Evolutionary conservation across 2,329 filamentous ascomycete genomes (phyloP).

Genomic region (Pyrenophora graminea): DNA sequence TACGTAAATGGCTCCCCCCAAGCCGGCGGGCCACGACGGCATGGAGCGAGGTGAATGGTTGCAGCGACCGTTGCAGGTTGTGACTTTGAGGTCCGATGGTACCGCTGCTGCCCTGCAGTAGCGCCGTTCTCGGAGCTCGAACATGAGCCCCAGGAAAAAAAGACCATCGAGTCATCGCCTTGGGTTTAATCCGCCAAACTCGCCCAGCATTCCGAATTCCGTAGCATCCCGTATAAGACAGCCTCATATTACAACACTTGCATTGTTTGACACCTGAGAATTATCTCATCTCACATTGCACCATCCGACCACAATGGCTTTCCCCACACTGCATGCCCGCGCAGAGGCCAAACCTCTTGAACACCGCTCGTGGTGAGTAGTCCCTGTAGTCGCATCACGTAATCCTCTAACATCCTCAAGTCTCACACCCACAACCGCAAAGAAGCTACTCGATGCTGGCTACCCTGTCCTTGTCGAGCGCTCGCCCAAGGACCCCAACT

Average conservation of each 20-base stretch:
- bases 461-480: conserved; percentile 49
- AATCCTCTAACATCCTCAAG: background rate
- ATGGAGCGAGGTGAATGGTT: background rate
- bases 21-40: background rate
- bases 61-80: too few relatives aligned
- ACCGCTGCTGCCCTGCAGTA: conserved; percentile 25
- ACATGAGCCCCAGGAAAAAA: conserved; percentile 24
- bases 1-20: background rate
- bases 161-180: conserved; percentile 33
- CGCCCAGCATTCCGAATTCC: conserved; percentile 25
- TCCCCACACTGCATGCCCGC: conserved; percentile 48
- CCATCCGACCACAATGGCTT: conserved; percentile 29
- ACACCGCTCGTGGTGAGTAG: conserved; percentile 40
- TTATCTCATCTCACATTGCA: too few relatives aligned
- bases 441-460: conserved; percentile 48
- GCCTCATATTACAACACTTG: background rate
- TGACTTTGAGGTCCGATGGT: background rate
- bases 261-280: conserved; percentile 17
- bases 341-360: conserved; percentile 49
- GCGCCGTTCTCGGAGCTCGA: conserved; percentile 28
- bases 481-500: conserved; percentile 44
- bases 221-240: conserved; percentile 10
- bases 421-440: conserved; percentile 47
- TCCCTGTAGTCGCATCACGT: background rate
- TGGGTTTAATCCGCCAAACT: conserved; percentile 7